Evolutionary conservation across 2,329 filamentous ascomycete species (phyloP).

Genomic region (Xylariaceae sp.): DNA sequence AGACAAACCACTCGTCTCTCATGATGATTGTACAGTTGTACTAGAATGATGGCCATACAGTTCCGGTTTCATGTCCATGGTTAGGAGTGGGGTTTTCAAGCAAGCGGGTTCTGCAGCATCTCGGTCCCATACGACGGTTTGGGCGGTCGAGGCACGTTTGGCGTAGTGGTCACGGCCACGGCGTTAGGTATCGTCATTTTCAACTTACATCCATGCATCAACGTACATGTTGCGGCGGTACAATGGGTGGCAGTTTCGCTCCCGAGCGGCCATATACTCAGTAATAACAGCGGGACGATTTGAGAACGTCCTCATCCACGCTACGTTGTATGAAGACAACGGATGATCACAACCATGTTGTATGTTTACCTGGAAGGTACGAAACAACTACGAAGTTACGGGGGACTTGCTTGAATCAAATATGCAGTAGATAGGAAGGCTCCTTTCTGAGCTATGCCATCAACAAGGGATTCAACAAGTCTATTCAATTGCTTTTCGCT

Average conservation of each 20-base stretch:
- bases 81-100: slow-evolving; percentile 24
- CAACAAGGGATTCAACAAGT: slow-evolving; percentile 13
- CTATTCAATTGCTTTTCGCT: background rate
- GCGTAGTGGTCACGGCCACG: slow-evolving; percentile 27
- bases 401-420: slow-evolving; percentile 9
- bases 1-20: slow-evolving; percentile 1
- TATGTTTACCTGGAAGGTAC: background rate
- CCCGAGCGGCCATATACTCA: slow-evolving; percentile 7
- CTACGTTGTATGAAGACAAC: slow-evolving; percentile 1
- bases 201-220: slow-evolving; percentile 24
- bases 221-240: slow-evolving; percentile 12
- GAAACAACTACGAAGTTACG: background rate
- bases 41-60: slow-evolving; percentile 25
- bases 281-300: background rate
- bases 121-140: slow-evolving; percentile 20
- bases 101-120: slow-evolving; percentile 26
- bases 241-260: slow-evolving; percentile 12
- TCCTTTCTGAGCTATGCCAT: slow-evolving; percentile 1
- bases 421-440: slow-evolving; percentile 5
- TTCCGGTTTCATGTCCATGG: slow-evolving; percentile 22
- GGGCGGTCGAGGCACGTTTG: slow-evolving; percentile 25
- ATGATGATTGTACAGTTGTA: slow-evolving; percentile 22
- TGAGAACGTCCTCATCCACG: background rate
- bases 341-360: background rate
- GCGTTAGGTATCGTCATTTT: slow-evolving; percentile 24